Evolutionary conservation across 2,329 filamentous ascomycete species (phyloP).

Genomic region (Colletotrichum godetiae): DNA sequence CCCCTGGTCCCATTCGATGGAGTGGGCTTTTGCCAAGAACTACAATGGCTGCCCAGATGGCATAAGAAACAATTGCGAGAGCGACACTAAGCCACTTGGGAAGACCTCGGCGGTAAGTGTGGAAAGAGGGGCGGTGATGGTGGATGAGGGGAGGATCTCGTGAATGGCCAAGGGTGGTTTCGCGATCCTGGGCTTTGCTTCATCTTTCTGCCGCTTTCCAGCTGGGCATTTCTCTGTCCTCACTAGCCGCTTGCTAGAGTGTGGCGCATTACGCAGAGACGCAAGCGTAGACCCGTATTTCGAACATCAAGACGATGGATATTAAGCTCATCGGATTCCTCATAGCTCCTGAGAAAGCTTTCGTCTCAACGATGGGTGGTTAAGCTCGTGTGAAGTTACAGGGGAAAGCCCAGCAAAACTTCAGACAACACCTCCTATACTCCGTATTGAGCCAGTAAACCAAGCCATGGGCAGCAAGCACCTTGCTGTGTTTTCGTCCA

Average conservation of each 20-base stretch:
- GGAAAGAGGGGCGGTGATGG: slow-evolving; percentile 2
- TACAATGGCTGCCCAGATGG: background rate
- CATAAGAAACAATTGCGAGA: slow-evolving; percentile 16
- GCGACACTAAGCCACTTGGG: too few species aligned
- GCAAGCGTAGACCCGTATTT: background rate
- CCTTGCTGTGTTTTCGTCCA: slow-evolving; percentile 3
- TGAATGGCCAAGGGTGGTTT: slow-evolving; percentile 13
- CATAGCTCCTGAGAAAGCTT: slow-evolving; percentile 11
- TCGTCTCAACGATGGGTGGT: background rate
- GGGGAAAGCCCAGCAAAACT: background rate
- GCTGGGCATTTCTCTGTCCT: slow-evolving; percentile 7
- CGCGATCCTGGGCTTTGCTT: slow-evolving; percentile 22
- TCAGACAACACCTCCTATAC: background rate
- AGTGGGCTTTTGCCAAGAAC: background rate
- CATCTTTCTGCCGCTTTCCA: slow-evolving; percentile 9
- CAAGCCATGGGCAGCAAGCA: background rate
- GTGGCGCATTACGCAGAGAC: background rate
- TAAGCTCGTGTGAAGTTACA: slow-evolving; percentile 12
- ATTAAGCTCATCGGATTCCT: background rate
- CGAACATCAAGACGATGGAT: background rate
- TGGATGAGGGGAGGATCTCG: background rate
- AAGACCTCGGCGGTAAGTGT: too few species aligned
- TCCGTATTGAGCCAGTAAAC: background rate
- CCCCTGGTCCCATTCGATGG: slow-evolving; percentile 1
- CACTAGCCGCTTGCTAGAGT: background rate